phyloP scores from a whole-genome alignment of 331 rosid species.

The Spiraea crenata region DNA sequence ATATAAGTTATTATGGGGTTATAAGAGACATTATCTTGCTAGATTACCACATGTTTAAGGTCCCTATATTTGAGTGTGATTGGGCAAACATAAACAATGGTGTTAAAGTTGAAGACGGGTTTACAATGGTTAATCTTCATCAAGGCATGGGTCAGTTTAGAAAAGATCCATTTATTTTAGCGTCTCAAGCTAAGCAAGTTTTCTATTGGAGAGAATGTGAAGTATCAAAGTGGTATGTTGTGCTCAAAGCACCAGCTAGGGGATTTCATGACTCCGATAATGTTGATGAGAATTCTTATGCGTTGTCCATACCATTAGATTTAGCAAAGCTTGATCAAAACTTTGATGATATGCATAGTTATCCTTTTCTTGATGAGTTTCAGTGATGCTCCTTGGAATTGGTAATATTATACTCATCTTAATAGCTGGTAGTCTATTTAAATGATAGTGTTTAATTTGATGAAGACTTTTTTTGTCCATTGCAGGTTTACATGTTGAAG shows the following conservation, averaged over 20 bases:
- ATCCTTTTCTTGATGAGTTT: no score
- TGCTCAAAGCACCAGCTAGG: background rate
- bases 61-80: slow-evolving; percentile 8
- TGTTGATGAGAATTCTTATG: no score
- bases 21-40: background rate
- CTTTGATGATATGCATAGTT: no score
- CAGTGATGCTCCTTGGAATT: no score
- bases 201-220: background rate
- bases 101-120: background rate
- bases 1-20: slow-evolving; percentile 1
- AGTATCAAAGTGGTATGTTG: background rate
- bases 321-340: no score
- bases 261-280: background rate
- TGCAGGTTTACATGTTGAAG: no score
- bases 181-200: background rate
- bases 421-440: no score
- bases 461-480: no score
- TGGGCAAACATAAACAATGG: background rate
- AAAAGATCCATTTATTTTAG: slow-evolving; percentile 1
- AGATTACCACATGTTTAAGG: background rate
- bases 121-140: background rate
- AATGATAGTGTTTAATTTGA: no score
- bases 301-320: no score
- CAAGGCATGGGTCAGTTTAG: slow-evolving; percentile 1
- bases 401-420: no score